A percentile compares a stretch with the other conserved stretches of the same genome.
Conservation (phyloP, 2,329 filamentous ascomycete genomes). For the Macrophomina phaseolina region DNA sequence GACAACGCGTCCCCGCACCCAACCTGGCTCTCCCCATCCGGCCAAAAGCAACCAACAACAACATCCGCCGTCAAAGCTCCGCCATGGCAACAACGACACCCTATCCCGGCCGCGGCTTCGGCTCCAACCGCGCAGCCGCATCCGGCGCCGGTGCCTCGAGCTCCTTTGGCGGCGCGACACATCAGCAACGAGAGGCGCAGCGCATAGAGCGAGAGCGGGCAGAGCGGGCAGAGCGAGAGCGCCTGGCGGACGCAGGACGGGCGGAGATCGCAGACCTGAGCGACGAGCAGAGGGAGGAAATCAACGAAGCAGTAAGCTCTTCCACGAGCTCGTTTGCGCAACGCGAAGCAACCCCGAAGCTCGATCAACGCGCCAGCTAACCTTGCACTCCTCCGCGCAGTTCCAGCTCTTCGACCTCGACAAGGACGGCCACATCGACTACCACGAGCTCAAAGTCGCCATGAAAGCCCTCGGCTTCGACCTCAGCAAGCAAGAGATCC, state of each 20-base stretch:
- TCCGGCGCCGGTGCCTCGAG: conserved; percentile 30
- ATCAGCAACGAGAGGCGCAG: conserved; percentile 47
- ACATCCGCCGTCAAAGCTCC: conserved; percentile 27
- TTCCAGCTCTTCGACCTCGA: conserved; percentile 97
- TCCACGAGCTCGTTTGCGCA: not conserved
- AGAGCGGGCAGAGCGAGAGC: conserved; percentile 44
- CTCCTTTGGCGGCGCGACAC: conserved; percentile 46
- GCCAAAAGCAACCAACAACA: conserved; percentile 19
- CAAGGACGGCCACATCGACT: conserved; percentile 92
- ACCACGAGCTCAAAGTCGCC: conserved; percentile 97
- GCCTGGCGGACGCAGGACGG: conserved; percentile 54
- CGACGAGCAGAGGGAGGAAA: conserved; percentile 91
- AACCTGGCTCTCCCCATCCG: conserved; percentile 15
- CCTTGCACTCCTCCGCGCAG: conserved; percentile 53
- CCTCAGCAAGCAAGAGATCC: conserved; percentile 82
- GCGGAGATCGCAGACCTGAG: conserved; percentile 64
- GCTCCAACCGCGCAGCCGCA: conserved; percentile 48
- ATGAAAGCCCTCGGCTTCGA: conserved; percentile 96
- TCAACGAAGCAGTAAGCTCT: conserved; percentile 81
- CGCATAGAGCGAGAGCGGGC: conserved; percentile 39
- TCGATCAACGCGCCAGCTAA: no score
- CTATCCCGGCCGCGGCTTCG: conserved; percentile 48
- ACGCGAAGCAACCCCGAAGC: no score
- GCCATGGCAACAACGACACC: conserved; percentile 23
- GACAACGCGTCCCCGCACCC: not conserved